These are phyloP conservation scores for Leccinum olivaceopallidum DNA, from an alignment of 768 basidiomycete genomes.

Conservation along the genomic window DNA sequence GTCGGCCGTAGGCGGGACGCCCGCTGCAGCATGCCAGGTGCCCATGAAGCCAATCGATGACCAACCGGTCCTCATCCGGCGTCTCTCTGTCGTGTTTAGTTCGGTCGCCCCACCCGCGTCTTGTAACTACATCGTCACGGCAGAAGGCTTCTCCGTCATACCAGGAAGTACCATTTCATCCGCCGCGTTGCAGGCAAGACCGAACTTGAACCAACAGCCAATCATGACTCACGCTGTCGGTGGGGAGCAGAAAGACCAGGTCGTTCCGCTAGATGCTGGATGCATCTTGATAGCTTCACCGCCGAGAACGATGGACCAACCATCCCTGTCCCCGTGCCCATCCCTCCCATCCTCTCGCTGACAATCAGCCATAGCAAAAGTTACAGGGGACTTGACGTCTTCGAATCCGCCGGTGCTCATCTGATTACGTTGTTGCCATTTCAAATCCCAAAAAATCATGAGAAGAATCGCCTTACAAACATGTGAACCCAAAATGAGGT, in stretches of 20 bases:
- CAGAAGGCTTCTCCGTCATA: constrained; percentile 50
- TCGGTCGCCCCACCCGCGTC: constrained; percentile 56
- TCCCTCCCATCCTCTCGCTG: too few relatives aligned
- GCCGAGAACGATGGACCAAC: constrained; percentile 6
- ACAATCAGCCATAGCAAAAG: constrained; percentile 30
- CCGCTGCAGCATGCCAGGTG: not conserved
- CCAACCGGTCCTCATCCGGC: constrained; percentile 58
- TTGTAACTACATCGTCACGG: constrained; percentile 74
- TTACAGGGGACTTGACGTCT: constrained; percentile 33
- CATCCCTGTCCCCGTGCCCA: too few relatives aligned
- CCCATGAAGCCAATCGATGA: constrained; percentile 33
- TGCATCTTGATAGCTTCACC: constrained; percentile 29
- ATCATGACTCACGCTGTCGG: constrained; percentile 11
- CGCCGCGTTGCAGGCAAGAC: constrained; percentile 1
- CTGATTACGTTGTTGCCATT: constrained; percentile 42
- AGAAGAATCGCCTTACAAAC: constrained; percentile 53
- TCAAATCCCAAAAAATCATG: constrained; percentile 60
- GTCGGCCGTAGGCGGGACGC: constrained; percentile 12
- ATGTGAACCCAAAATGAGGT: constrained; percentile 46
- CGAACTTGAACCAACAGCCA: constrained; percentile 1
- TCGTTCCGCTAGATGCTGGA: constrained; percentile 40
- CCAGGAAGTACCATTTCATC: constrained; percentile 24
- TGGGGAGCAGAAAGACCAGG: constrained; percentile 14
- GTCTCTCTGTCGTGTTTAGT: constrained; percentile 78
- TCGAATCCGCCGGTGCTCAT: constrained; percentile 22